Base-by-base conservation (phyloP, 352 stramenopile species). In the Peronosclerospora sorghi region DNA sequence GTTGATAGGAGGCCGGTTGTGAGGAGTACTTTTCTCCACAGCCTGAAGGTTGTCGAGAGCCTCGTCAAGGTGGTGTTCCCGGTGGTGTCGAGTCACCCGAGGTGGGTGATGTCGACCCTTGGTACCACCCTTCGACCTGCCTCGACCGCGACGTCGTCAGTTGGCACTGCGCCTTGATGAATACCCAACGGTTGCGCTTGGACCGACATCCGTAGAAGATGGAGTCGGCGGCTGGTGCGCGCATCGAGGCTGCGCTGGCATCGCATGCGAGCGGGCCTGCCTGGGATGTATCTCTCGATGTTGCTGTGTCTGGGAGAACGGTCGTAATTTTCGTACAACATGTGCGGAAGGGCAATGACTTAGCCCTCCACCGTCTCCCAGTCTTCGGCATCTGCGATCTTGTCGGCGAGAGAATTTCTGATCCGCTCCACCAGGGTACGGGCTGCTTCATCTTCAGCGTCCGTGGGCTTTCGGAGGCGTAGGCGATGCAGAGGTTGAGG, bases 41-140 rank as follows among this genome's bases (percentile, higher is more conserved):
- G 29, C 46, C 13, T 45, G 36, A 0, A 51, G 19, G 1, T 45
- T 29, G 30, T 54, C 38, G 9, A 54, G 32, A n/a, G 37, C 30
- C 12, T 47, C 46, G 23, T 54, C 30, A 1, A 54, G 8, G 3
- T 32, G 34, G 12, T 43, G 15, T 23, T 43, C 35, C 8, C 26
- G 15, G 17, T 36, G 44, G 12, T 41, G 17, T 1, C 36, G 35
- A 1, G 26, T 48, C 9, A 35, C 41, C 12, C 41, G 35, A 20
- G 44, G 44, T 29, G 32, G 35, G 4, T 35, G 34, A 7, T 27
- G 18, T 12, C 26, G 26, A 6, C 35, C 35, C 9, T 32, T 32
- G 5, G 5, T 32, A 3, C 8, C 30, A 35, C n/a, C 30, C 8
- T 14, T 7, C 2, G 9, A 4, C 1, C 30, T 10, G 14, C 30